phyloP scores from a whole-genome alignment of 1,284 basidiomycete species.

The Austroboletus rostrupii region DNA sequence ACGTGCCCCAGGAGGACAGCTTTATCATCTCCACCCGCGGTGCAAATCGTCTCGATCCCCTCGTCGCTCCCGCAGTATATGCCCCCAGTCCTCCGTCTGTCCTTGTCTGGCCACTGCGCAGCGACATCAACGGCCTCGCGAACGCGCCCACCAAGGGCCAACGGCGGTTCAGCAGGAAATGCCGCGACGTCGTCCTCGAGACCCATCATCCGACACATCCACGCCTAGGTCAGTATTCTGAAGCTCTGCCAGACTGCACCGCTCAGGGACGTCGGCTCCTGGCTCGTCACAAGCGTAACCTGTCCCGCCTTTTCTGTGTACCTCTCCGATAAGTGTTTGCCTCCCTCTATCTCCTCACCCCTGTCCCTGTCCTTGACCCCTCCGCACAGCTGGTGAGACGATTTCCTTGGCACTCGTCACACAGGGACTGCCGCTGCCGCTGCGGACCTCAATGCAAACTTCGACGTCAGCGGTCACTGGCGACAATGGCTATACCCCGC shows the following conservation, averaged over 20 bases:
- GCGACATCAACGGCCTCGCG: conserved; percentile 17
- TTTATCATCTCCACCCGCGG: conserved; percentile 22
- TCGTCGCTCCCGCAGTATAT: conserved; percentile 14
- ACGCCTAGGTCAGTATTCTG: conserved; percentile 10
- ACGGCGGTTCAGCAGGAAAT: conserved; percentile 27
- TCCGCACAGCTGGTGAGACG: conserved; percentile 18
- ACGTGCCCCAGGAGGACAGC: conserved; percentile 18
- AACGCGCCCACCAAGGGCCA: conserved; percentile 24
- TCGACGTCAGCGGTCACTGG: conserved; percentile 13
- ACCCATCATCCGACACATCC: conserved; percentile 21
- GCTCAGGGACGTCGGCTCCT: conserved; percentile 18
- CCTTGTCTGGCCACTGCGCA: not conserved
- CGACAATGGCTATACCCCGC: too few relatives aligned
- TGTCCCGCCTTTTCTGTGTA: conserved; percentile 30
- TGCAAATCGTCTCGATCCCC: conserved; percentile 3
- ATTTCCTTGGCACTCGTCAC: conserved; percentile 21
- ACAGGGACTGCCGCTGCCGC: conserved; percentile 6
- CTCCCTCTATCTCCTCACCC: not conserved
- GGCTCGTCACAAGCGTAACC: conserved; percentile 19
- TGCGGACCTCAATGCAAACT: conserved; percentile 9
- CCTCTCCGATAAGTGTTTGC: conserved; percentile 24
- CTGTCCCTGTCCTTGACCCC: not conserved
- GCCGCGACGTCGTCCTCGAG: conserved; percentile 23
- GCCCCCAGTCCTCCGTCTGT: not conserved
- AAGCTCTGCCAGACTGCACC: conserved; percentile 16